Conservation (phyloP, 305 asterid species). For the Fraxinus sp. region DNA sequence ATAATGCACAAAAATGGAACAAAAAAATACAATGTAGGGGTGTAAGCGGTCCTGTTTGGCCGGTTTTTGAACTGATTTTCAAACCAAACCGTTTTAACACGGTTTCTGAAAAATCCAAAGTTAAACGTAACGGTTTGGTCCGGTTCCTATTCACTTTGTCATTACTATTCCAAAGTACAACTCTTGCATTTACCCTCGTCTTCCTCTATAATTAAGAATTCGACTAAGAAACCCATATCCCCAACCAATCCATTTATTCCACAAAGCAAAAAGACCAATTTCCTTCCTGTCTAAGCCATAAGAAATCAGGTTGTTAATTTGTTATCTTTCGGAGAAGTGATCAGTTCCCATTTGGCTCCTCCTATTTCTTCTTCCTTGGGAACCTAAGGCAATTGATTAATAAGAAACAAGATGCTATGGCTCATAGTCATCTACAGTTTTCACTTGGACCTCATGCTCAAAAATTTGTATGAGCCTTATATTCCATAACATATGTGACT, state of each 20-base stretch:
- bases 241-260: not conserved
- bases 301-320: not conserved
- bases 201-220: not conserved
- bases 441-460: not conserved
- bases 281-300: not conserved
- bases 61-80: not conserved
- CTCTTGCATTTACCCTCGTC: not conserved
- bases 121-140: not conserved
- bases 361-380: not conserved
- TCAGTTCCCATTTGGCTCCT: not conserved
- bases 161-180: not conserved
- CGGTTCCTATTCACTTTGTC: not conserved
- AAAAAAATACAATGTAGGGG: not conserved
- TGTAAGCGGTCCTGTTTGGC: not conserved
- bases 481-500: not conserved
- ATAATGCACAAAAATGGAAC: not conserved
- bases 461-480: not conserved
- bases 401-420: not conserved
- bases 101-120: too few relatives aligned
- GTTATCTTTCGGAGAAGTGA: not conserved
- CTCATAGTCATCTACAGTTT: not conserved
- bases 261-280: not conserved
- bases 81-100: not conserved
- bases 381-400: not conserved
- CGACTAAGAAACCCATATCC: not conserved